Conservation (phyloP, 1,284 basidiomycete genomes). For the Trichosporon ovoides region DNA sequence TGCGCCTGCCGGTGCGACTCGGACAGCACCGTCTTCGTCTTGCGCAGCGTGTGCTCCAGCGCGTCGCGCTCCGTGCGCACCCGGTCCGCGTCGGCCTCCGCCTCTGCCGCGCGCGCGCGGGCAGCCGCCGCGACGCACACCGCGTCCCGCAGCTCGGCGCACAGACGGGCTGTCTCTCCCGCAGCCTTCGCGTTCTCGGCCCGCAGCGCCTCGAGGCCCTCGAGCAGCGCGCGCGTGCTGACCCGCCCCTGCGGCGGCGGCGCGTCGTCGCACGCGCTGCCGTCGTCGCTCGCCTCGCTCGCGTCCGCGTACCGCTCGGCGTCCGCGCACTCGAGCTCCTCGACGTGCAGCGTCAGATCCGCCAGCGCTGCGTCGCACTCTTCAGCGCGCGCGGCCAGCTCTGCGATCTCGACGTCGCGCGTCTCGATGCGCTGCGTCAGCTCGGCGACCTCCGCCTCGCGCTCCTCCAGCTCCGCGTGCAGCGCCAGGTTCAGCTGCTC, state of each 20-base stretch:
- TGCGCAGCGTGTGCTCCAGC: neutral
- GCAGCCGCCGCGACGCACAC: neutral
- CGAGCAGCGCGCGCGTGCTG: conserved; percentile 3
- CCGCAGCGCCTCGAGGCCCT: neutral
- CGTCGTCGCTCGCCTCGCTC: neutral
- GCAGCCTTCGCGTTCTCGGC: neutral
- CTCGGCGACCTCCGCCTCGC: neutral
- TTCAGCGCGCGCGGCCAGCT: neutral
- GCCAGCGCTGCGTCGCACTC: neutral
- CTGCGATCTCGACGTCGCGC: neutral
- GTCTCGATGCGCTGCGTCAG: neutral
- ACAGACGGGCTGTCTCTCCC: no score
- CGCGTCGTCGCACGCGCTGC: neutral
- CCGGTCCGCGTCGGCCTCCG: neutral
- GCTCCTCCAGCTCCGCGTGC: neutral
- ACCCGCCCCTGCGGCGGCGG: neutral
- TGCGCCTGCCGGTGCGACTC: neutral
- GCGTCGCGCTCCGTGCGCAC: neutral
- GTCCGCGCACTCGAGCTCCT: neutral
- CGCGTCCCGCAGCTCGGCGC: neutral
- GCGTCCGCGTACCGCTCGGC: neutral
- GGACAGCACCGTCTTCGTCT: neutral
- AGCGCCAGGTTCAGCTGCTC: neutral
- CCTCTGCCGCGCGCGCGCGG: neutral
- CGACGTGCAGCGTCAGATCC: neutral